Evolutionary conservation across 441 rosid genomes (phyloP).

Genomic region (Euphorbia corollata): DNA sequence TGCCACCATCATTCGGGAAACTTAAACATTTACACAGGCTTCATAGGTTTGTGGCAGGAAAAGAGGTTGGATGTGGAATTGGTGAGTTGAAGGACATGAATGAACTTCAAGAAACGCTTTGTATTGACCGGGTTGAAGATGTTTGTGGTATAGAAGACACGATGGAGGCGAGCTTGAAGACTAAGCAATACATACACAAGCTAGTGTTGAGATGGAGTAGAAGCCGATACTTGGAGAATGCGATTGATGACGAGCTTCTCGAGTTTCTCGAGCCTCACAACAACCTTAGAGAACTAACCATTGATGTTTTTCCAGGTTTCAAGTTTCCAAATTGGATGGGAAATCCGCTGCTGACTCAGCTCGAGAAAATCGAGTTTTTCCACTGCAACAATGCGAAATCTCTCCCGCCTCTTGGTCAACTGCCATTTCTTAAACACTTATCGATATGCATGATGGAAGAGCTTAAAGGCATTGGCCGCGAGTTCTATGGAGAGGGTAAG

Average conservation of each 20-base stretch:
- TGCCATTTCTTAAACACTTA: slow-evolving; percentile 28
- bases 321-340: slow-evolving; percentile 26
- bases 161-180: slow-evolving; percentile 25
- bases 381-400: slow-evolving; percentile 23
- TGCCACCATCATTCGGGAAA: slow-evolving; percentile 26
- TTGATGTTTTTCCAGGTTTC: slow-evolving; percentile 23
- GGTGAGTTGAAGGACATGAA: slow-evolving; percentile 25
- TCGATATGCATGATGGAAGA: slow-evolving; percentile 21
- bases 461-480: slow-evolving; percentile 21
- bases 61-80: slow-evolving; percentile 19
- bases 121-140: slow-evolving; percentile 26
- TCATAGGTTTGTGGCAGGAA: slow-evolving; percentile 24
- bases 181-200: slow-evolving; percentile 20
- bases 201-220: slow-evolving; percentile 29
- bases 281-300: slow-evolving; percentile 16
- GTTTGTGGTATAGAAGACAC: slow-evolving; percentile 17
- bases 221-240: slow-evolving; percentile 9
- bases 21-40: slow-evolving; percentile 21
- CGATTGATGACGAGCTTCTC: slow-evolving; percentile 14
- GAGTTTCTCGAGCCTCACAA: slow-evolving; percentile 19
- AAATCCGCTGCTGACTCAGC: slow-evolving; percentile 15
- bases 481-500: slow-evolving; percentile 18
- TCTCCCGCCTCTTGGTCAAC: slow-evolving; percentile 32
- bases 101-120: slow-evolving; percentile 25
- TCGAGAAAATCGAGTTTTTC: slow-evolving; percentile 17